Base-by-base conservation (phyloP, 116 monocot genomes). In the Dioscorea cayenensis region DNA sequence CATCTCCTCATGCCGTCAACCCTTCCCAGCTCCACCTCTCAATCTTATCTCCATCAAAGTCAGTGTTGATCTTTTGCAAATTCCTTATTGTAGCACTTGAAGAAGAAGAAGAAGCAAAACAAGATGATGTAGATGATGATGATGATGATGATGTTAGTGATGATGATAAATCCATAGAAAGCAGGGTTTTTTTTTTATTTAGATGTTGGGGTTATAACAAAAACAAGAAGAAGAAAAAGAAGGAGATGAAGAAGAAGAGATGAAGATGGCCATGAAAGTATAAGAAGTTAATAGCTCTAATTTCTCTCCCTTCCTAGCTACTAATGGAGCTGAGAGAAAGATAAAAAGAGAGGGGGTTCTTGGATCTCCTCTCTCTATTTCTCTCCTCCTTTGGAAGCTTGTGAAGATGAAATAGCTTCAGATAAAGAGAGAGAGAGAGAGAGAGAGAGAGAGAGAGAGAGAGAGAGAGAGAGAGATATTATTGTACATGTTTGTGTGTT, bases 331-430 rank as follows among this genome's bases (percentile, higher is more conserved):
- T 62, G 13, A 36, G 68, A 63, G 27, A 50, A 2, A 60, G 64
- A 17, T 22, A 20, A 2, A 23, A 19, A 9, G 27, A 27, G 49
- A 64, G 63, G 67, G 76, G 19, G 73, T 28, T 71, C 77, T 66
- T 75, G 66, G 77, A 78, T 68, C 77, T 68, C 60, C 32, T 36
- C 76, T 79, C 80, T 79, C 78, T 55, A 72, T 78, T 74, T 62
- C 14, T 78, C 84, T 81, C 81, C 76, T 63, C 67, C 73, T 68
- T 81, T 83, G 84, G 81, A 81, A 68, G 76, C 76, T 70, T 77
- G 71, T 77, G 77, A 60, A 70, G 69, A 82, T 71, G 51, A 73
- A 73, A 65, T 69, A 76, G 77, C 69, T 69, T 29, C 32, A 38
- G 51, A 32, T 52, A 32, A 19, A 73, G 36, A 65, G 27, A 58